Evolutionary conservation across 192 early-diverging fungal species (phyloP).

Genomic region (Haplosporangium gracile): DNA sequence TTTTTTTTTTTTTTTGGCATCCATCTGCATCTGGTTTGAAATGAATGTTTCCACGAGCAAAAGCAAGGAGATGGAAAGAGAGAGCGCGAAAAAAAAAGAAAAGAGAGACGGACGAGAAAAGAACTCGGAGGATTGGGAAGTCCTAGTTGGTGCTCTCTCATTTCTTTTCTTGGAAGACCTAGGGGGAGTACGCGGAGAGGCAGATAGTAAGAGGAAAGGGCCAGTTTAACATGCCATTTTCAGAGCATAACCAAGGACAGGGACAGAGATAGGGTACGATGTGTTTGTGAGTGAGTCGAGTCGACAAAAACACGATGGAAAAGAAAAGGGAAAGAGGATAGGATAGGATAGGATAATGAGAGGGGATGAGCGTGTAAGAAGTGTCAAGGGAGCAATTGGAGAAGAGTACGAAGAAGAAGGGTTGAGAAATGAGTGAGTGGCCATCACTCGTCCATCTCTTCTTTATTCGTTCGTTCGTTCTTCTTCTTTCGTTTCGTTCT

Average conservation of each 20-base stretch:
- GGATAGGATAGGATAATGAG: not conserved
- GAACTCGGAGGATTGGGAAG: not conserved
- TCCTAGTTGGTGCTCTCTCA: not conserved
- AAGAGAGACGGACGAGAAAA: not conserved
- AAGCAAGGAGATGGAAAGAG: not conserved
- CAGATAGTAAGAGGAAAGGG: not conserved
- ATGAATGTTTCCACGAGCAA: not conserved
- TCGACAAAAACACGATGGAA: not conserved
- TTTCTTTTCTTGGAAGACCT: not conserved
- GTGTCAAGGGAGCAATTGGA: not conserved
- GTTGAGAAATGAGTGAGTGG: not conserved
- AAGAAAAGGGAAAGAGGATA: not conserved
- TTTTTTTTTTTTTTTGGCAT: slow-evolving; percentile 5
- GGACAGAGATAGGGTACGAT: not conserved
- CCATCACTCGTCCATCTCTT: too few species aligned
- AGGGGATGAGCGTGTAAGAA: not conserved
- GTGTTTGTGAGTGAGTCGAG: not conserved
- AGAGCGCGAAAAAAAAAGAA: not conserved
- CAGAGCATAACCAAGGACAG: not conserved
- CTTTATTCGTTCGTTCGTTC: too few species aligned
- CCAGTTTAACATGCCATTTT: not conserved
- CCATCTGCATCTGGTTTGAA: not conserved
- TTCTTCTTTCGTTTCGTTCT: too few species aligned
- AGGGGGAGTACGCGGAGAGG: not conserved
- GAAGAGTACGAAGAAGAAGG: not conserved